Base-by-base conservation (phyloP, 2,329 filamentous ascomycete genomes). In the Aschersonia sp. region DNA sequence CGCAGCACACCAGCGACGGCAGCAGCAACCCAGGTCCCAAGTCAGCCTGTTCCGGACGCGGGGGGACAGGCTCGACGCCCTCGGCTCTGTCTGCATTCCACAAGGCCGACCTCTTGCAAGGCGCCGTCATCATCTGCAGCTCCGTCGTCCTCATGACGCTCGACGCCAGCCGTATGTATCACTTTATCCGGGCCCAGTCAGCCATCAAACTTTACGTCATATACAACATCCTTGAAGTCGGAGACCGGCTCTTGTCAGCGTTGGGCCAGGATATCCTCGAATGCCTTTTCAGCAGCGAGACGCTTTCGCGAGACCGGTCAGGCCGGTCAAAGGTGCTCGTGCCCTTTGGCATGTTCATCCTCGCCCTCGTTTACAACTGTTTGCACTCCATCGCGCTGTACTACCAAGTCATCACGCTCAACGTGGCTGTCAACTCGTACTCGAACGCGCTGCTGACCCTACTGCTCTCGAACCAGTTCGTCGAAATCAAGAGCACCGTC, bases 161-260 rank as follows among this genome's bases (percentile, higher is more conserved):
- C 44, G 94, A 98, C 61, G 92, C 92, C 5, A 96, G 89, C 60
- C 80, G 89, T 46, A 96, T 97, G 87, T 98, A 98, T 60, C 92
- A 98, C 63, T 89, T 89, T 58, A 95, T 98, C 56, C 84, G 91
- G 44, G 92, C 89, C 0, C 92, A 98, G 64, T 91, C 89, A 2
- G 89, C 91, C 5, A 96, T 98, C 68, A 98, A 98, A 62, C 76
- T 98, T 9, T 98, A 98, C 62, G 92, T 98, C 50, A 97, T 98
- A 48, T 98, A 95, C 72, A 98, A 98, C 59, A 86, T 96, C 35
- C 78, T 98, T 4, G 92, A 98, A 66, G 85, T 94, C 2, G 85
- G 85, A 47, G 92, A 98, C 64, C 84, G 89, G 5, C 74, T 98
- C 0, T 78, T 97, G 31, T 88, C 88, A 0, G 91, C 92, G 0